Percentiles rank a stretch among this genome's conserved stretches.
Evolutionary conservation across 1,139 yeast genomes (phyloP).

Genomic region (Diutina neorugosa): DNA sequence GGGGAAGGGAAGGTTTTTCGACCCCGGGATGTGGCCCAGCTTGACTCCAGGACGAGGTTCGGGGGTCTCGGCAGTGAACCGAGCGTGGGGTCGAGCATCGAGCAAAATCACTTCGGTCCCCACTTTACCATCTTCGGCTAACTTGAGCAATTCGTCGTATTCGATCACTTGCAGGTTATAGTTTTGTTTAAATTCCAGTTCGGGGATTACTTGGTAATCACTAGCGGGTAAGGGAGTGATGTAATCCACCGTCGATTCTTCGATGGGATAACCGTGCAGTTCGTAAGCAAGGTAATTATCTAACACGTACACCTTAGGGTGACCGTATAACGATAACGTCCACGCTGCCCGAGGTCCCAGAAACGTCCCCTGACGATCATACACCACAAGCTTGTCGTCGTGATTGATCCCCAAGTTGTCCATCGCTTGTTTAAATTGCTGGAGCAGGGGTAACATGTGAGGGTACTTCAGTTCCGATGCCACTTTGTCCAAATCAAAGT

Average conservation of each 20-base stretch:
- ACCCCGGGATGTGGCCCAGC: slow-evolving; percentile 82
- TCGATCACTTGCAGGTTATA: slow-evolving; percentile 43
- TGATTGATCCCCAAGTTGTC: slow-evolving; percentile 32
- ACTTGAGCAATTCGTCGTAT: slow-evolving; percentile 48
- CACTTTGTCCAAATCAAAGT: slow-evolving; percentile 68
- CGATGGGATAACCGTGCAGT: slow-evolving; percentile 9
- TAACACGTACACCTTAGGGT: slow-evolving; percentile 49
- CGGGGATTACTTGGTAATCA: slow-evolving; percentile 14
- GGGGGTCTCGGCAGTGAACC: slow-evolving; percentile 68
- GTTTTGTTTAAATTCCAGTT: slow-evolving; percentile 14
- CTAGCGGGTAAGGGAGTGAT: slow-evolving; percentile 9
- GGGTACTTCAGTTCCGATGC: slow-evolving; percentile 60
- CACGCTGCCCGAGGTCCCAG: slow-evolving; percentile 87
- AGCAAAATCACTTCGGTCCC: slow-evolving; percentile 40
- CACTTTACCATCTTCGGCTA: slow-evolving; percentile 39
- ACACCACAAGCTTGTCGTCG: slow-evolving; percentile 60
- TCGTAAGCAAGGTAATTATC: slow-evolving; percentile 53
- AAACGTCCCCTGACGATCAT: slow-evolving; percentile 76
- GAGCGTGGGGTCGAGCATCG: slow-evolving; percentile 70
- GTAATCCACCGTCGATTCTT: background rate
- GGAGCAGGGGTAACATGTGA: slow-evolving; percentile 71
- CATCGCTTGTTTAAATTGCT: slow-evolving; percentile 42
- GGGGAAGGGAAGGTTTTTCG: slow-evolving; percentile 65
- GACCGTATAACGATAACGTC: slow-evolving; percentile 76
- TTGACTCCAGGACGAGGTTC: slow-evolving; percentile 84